Base-by-base conservation (phyloP, 805 yeast genomes). In the Metschnikowia noctiluminum region DNA sequence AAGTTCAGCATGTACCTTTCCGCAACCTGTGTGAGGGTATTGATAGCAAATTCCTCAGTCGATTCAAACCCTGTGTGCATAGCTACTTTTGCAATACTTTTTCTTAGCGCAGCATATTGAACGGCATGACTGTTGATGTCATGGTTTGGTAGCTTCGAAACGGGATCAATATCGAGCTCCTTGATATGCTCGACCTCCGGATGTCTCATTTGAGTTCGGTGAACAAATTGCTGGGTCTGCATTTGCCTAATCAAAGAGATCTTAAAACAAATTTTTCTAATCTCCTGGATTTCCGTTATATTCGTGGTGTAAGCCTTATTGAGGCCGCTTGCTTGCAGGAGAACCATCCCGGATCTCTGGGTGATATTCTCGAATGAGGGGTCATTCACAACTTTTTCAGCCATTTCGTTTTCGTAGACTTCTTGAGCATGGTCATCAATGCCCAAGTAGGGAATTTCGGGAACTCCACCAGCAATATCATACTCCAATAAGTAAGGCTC, bases 41-140 rank as follows among this genome's bases (percentile, higher is more conserved):
- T 85, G 27, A 88, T 77, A 6, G 97, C 97, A 42, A 76, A 71
- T 11, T 85, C 81, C 56, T 88, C 89, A 0, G 95, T 79, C 0
- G 86, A 72, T 68, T 94, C 98, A 70, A 88, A 94, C 0, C 99
- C 99, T 38, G 85, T 83, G 37, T 89, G 85, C 98, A 94, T 92
- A 1, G 88, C 81, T 15, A 94, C 70, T 52, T 89, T 89, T 15
- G 91, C 79, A 0, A 88, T 80, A 37, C 85, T 79, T 56, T 86
- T 81, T 54, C 81, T 76, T 70, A 94, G 68, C 0, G 87, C 81
- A 1, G 81, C 73, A 57, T 77, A 80, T 9, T 90, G 85, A 12
- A 89, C 74, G 2, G 77, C 80, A n/a, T 73, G 74, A 48, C 77
- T 77, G 60, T 75, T 71, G 10, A 73, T 64, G 52, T 89, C 94